Percentiles rank a stretch among this genome's conserved stretches.
phyloP scores from a whole-genome alignment of 2,329 filamentous ascomycete species.

The Sclerotinia nivalis region DNA sequence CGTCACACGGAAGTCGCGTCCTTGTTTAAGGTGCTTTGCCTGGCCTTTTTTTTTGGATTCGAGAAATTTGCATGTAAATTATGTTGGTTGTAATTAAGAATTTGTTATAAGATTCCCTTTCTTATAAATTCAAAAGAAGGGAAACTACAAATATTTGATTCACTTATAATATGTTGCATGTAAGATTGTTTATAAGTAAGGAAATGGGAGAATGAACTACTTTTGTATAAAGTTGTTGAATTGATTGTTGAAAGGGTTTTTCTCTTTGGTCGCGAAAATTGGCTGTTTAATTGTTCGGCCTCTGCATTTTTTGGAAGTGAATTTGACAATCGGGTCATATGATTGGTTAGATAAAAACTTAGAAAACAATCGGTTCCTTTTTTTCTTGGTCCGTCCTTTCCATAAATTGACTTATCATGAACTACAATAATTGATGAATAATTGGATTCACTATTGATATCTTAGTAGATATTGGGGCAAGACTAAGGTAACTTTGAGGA shows the following conservation, averaged over 20 bases:
- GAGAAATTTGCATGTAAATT: background rate
- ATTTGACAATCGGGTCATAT: background rate
- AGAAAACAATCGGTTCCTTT: background rate
- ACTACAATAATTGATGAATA: background rate
- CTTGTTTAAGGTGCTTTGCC: constrained; percentile 17
- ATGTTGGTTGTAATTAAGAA: background rate
- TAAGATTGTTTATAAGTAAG: background rate
- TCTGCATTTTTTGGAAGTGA: background rate
- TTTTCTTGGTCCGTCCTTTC: background rate
- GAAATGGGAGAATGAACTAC: background rate
- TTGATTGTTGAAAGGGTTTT: background rate
- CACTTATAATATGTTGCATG: background rate
- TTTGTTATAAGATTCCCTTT: background rate
- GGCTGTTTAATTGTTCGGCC: background rate
- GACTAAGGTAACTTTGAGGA: too few species aligned
- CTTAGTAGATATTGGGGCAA: too few species aligned
- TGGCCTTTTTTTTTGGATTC: background rate
- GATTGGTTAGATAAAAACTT: background rate
- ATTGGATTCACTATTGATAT: background rate
- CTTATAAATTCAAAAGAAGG: background rate
- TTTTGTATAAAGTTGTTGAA: background rate
- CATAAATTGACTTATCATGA: background rate
- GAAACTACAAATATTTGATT: background rate
- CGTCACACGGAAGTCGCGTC: constrained; percentile 25
- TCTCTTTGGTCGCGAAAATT: constrained; percentile 17